Conservation (phyloP, 2,329 filamentous ascomycete species). For the Xylaria sp. region DNA sequence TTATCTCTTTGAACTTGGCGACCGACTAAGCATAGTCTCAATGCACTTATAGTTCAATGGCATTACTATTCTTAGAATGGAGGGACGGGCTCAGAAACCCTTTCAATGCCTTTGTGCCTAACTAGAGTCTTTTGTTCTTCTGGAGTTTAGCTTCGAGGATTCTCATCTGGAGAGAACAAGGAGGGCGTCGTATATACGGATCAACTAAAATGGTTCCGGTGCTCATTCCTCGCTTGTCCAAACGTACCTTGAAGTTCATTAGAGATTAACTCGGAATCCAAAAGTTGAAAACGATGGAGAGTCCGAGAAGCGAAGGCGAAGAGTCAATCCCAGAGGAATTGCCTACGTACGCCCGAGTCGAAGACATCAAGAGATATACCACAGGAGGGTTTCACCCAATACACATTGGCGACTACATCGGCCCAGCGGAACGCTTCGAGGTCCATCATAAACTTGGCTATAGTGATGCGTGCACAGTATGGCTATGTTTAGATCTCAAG, state of each 20-base stretch:
- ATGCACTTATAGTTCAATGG: not conserved
- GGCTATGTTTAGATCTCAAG: constrained; percentile 23
- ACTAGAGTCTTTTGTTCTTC: constrained; percentile 11
- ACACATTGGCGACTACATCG: constrained; percentile 29
- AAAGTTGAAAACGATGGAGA: not conserved
- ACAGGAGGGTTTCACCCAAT: constrained; percentile 28
- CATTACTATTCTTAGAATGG: too few species aligned
- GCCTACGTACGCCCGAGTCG: constrained; percentile 11
- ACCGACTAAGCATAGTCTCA: not conserved
- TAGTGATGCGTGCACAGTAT: constrained; percentile 21
- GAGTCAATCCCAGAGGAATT: not conserved
- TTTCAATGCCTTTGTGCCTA: not conserved
- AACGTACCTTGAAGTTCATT: not conserved
- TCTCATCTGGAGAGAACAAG: constrained; percentile 5
- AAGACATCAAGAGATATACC: constrained; percentile 20
- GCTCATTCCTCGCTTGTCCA: not conserved
- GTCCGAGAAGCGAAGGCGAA: not conserved
- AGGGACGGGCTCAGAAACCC: too few species aligned
- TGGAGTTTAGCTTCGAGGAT: not conserved
- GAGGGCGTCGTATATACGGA: not conserved
- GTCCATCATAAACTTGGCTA: constrained; percentile 31
- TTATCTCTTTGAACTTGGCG: not conserved
- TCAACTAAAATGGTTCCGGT: not conserved
- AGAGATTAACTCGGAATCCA: not conserved
- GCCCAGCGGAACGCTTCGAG: constrained; percentile 28